A percentile compares a stretch with the other conserved stretches of the same genome.
Conservation (phyloP, 495 filamentous ascomycete genomes). For the Hyaloscypha variabilis region DNA sequence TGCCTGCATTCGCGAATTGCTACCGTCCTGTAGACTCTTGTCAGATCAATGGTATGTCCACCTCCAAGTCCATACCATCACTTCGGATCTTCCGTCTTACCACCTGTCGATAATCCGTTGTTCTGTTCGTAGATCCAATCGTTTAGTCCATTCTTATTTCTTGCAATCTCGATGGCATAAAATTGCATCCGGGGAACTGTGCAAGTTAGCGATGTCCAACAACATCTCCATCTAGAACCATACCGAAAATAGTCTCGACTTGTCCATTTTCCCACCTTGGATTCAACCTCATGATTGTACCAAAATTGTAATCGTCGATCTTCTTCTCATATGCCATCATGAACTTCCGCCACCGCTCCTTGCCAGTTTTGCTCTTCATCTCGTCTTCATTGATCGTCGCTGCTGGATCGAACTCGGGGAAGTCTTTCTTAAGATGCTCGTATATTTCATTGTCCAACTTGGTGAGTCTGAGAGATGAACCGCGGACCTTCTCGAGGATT, state of each 20-base stretch:
- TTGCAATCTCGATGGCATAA: conserved; percentile 93
- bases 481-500: conserved; percentile 87
- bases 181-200: conserved; percentile 92
- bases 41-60: not conserved
- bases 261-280: conserved; percentile 83
- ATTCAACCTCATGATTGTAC: conserved; percentile 82
- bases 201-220: conserved; percentile 22
- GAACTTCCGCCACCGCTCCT: conserved; percentile 95
- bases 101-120: conserved; percentile 43
- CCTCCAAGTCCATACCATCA: not conserved
- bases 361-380: conserved; percentile 97
- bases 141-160: conserved; percentile 87
- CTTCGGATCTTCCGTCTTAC: conserved; percentile 13
- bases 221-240: conserved; percentile 13
- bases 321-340: conserved; percentile 92
- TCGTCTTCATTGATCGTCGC: conserved; percentile 82
- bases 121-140: conserved; percentile 93
- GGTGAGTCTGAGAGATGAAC: conserved; percentile 84
- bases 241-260: conserved; percentile 91
- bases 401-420: conserved; percentile 89
- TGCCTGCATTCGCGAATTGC: not conserved
- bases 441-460: conserved; percentile 94
- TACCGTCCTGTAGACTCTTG: not conserved
- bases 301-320: conserved; percentile 96
- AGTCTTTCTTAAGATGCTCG: conserved; percentile 79